A percentile compares a stretch with the other conserved stretches of the same genome.
Evolutionary conservation across 2,329 filamentous ascomycete genomes (phyloP).

Genomic region (Diplodia sapinea): DNA sequence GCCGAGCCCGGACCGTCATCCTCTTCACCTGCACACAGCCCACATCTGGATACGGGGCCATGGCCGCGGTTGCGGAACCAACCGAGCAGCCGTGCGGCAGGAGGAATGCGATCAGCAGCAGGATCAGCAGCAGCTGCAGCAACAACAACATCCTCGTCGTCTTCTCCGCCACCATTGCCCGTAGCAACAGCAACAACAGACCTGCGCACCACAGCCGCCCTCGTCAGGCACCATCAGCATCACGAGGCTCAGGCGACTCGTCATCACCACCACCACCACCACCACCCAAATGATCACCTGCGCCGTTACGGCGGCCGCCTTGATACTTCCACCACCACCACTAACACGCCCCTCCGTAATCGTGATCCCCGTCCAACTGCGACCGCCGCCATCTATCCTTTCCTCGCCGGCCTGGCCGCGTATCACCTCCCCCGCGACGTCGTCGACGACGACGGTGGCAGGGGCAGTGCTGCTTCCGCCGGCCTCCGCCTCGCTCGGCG

Average conservation of each 20-base stretch:
- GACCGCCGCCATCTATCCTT: slow-evolving; percentile 8
- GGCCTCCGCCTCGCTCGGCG: not conserved
- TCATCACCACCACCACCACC: not conserved
- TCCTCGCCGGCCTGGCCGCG: slow-evolving; percentile 22
- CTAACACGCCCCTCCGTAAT: not conserved
- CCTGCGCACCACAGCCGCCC: not conserved
- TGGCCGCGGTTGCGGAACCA: not conserved
- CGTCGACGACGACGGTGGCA: not conserved
- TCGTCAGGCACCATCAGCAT: not conserved
- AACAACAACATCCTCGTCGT: too few species aligned
- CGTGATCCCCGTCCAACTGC: too few species aligned
- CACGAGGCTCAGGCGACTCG: not conserved
- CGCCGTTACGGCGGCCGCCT: not conserved
- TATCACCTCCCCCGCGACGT: slow-evolving; percentile 17
- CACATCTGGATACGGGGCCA: not conserved
- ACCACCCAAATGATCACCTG: not conserved
- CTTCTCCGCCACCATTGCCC: too few species aligned
- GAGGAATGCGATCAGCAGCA: not conserved
- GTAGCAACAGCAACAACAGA: not conserved
- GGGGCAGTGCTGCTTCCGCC: not conserved
- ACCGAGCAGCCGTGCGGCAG: not conserved
- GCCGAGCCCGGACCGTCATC: not conserved
- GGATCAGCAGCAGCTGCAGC: not conserved
- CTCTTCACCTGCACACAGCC: slow-evolving; percentile 4
- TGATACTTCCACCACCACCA: not conserved